These are phyloP conservation scores for Saturnispora dispora DNA, from an alignment of 805 yeast genomes.

Conservation along the genomic window DNA sequence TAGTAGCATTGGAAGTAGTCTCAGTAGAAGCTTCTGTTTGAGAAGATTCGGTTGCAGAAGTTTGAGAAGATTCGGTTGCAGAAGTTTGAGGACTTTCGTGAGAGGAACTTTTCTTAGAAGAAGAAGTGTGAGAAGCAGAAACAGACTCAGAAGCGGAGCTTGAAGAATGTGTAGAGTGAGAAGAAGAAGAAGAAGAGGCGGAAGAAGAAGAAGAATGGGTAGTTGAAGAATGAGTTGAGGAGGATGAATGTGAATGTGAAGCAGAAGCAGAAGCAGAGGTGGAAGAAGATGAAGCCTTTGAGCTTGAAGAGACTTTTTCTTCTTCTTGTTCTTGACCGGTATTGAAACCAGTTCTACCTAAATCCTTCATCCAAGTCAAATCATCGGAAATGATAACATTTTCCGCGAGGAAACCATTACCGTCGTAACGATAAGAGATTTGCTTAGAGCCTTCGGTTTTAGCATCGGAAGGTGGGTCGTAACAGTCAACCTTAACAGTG, in stretches of 20 bases:
- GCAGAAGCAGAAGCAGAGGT: constrained; percentile 6
- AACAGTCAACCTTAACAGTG: constrained; percentile 54
- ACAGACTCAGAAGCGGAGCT: background rate
- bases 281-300: background rate
- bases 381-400: constrained; percentile 55
- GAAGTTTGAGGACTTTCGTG: background rate
- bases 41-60: background rate
- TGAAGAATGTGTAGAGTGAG: background rate
- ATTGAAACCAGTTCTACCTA: constrained; percentile 60
- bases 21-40: background rate
- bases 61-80: background rate
- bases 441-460: constrained; percentile 32
- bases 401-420: constrained; percentile 37
- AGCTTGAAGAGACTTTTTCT: constrained; percentile 14
- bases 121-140: constrained; percentile 1
- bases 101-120: background rate
- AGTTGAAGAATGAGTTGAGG: background rate
- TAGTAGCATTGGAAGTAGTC: background rate
- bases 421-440: constrained; percentile 44
- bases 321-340: constrained; percentile 33
- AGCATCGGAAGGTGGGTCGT: constrained; percentile 59
- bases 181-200: constrained; percentile 4
- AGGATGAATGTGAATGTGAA: background rate
- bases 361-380: constrained; percentile 47
- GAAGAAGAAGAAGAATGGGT: constrained; percentile 1